phyloP scores from a whole-genome alignment of 2,329 filamentous ascomycete species.

The Paramyrothecium sp. region DNA sequence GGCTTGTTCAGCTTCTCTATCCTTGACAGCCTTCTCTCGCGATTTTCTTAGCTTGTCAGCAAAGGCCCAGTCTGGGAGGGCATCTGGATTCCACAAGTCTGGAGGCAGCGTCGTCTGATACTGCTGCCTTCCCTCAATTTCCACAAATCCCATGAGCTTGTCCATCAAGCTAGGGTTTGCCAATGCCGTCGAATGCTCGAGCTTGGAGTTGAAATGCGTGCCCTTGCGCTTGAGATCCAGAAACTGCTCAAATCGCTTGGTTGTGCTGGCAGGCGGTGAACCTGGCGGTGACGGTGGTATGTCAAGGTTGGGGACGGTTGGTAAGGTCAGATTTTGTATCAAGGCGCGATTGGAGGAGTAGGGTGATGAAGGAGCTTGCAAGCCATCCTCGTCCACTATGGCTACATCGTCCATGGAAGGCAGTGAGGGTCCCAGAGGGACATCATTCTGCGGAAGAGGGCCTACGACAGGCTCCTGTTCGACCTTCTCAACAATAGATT shows the following conservation, averaged over 20 bases:
- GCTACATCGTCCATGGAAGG: constrained; percentile 25
- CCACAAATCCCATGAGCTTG: constrained; percentile 70
- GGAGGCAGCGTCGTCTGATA: constrained; percentile 62
- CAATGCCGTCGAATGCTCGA: constrained; percentile 65
- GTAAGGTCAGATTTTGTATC: constrained; percentile 72
- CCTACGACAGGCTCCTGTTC: constrained; percentile 17
- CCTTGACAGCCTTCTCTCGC: constrained; percentile 43
- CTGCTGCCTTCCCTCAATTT: constrained; percentile 48
- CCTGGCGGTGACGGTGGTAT: constrained; percentile 74
- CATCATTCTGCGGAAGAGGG: constrained; percentile 26
- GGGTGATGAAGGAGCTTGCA: constrained; percentile 52
- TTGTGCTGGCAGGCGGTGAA: constrained; percentile 50
- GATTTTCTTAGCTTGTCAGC: constrained; percentile 47
- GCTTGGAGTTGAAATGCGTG: constrained; percentile 74
- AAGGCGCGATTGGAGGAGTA: constrained; percentile 65
- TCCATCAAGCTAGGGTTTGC: constrained; percentile 71
- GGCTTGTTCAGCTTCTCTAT: constrained; percentile 41
- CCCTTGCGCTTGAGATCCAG: constrained; percentile 74
- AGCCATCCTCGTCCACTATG: constrained; percentile 14
- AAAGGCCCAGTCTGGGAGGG: constrained; percentile 55
- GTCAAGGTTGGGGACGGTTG: constrained; percentile 67
- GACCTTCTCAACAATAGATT: constrained; percentile 5
- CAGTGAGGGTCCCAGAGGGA: constrained; percentile 37
- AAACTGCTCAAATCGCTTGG: constrained; percentile 71
- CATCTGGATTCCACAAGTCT: constrained; percentile 57